Evolutionary conservation across 345 rosid genomes (phyloP).

Genomic region (Syzygium grande): DNA sequence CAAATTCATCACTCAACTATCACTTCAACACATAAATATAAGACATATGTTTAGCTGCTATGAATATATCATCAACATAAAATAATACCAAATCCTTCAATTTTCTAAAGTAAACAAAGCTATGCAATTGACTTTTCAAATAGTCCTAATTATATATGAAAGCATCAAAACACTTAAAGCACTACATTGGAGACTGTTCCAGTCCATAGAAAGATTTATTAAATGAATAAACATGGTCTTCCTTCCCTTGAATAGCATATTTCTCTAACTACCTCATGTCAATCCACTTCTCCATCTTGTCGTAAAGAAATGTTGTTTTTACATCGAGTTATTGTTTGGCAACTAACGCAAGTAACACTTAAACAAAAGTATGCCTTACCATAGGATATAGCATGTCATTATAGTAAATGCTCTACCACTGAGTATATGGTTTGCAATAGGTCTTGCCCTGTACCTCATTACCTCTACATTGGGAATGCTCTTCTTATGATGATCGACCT

Average conservation of each 20-base stretch:
- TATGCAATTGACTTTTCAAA: too few relatives aligned
- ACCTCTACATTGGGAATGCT: not conserved
- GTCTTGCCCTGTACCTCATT: not conserved
- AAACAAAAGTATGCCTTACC: not conserved
- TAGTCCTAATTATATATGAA: too few relatives aligned
- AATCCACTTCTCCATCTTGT: not conserved
- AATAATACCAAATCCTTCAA: not conserved
- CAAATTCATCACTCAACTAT: not conserved
- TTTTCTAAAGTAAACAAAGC: too few relatives aligned
- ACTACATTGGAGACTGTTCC: not conserved
- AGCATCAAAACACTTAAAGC: not conserved
- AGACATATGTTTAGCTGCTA: not conserved
- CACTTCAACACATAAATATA: not conserved
- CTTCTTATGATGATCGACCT: not conserved
- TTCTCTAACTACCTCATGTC: not conserved
- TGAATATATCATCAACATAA: too few relatives aligned
- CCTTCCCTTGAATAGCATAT: not conserved
- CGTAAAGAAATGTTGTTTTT: not conserved
- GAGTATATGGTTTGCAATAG: not conserved
- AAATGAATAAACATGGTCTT: not conserved
- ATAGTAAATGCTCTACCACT: not conserved
- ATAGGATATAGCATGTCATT: not conserved
- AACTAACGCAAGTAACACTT: not conserved
- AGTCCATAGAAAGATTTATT: not conserved
- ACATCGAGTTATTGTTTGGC: not conserved